Base-by-base conservation (phyloP, 2,329 filamentous ascomycete species). In the Laburnicola sp. region DNA sequence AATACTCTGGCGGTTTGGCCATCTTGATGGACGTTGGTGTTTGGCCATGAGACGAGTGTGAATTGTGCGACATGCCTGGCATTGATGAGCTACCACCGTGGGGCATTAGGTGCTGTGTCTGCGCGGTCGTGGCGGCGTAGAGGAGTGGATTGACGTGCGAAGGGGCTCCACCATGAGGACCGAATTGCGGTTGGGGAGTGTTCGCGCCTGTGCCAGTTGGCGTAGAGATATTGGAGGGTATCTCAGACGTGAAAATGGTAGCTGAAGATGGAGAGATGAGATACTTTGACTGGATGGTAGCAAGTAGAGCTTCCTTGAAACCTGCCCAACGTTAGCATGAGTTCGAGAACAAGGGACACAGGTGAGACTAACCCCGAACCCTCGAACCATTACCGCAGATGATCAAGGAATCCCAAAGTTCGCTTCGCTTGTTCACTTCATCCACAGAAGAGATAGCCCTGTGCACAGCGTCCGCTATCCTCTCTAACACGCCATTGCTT, bases 191-290 rank as follows among this genome's bases (percentile, higher is more conserved):
- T 2, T 89, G 90, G 0, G 94, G 95, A 1, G 93, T 97, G 73
- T 96, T 94, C 11, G 91, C 85, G 30, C 93, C 93, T 0, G 93
- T 97, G 21, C 91, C 92, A 8, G 88, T 82, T 1, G 94, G 94
- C 0, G 94, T 97, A 27, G 89, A 91, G 69, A 97, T 84, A 74
- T 94, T 93, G 6, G 91, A 97, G 6, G 94, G 94, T 32, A 97
- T 85, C 74, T 99, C 94, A 22, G 91, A 96, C 31, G 92, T 96
- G 80, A 97, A 97, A 66, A 97, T 97, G 36, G 92, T 97, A 44
- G 91, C 91, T 1, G 91, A 93, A 26, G 88, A 92, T 0, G 94
- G 94, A 2, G 92, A 96, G 60, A 99, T 86, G 47, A 97, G 82
- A 72, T 96, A 94, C 58, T 92, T 91, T 42, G 86, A 82, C 32